phyloP scores from a whole-genome alignment of 306 rosid species.

The Abrus precatorius region DNA sequence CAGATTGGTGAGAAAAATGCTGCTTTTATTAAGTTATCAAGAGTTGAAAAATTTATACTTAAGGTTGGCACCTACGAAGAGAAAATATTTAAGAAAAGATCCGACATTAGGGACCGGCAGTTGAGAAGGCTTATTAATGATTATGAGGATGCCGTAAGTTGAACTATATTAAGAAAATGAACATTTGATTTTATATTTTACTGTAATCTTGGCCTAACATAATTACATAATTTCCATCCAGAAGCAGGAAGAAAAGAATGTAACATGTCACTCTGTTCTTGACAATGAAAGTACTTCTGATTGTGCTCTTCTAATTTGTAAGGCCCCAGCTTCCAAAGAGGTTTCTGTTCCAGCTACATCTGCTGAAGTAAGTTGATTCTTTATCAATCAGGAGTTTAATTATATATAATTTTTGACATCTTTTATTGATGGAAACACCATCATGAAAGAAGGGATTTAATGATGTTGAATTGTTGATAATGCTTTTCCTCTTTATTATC shows the following conservation, averaged over 20 bases:
- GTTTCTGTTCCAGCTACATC: neutral
- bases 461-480: neutral
- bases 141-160: conserved; percentile 51
- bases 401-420: neutral
- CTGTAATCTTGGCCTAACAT: neutral
- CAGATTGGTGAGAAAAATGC: conserved; percentile 50
- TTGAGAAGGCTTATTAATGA: conserved; percentile 42
- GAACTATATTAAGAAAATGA: neutral
- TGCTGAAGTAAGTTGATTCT: conserved; percentile 42
- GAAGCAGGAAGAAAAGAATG: conserved; percentile 47
- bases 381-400: neutral
- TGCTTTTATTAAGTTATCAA: conserved; percentile 56
- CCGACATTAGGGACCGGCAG: conserved; percentile 30
- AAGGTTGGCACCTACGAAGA: conserved; percentile 62
- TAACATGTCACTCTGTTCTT: neutral
- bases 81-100: conserved; percentile 57
- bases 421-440: neutral
- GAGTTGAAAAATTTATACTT: conserved; percentile 66
- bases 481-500: conserved; percentile 1
- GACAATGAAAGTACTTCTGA: conserved; percentile 22
- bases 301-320: conserved; percentile 13
- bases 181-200: neutral
- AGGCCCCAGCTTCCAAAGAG: neutral
- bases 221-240: conserved; percentile 11
- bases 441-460: neutral